Percentiles rank a stretch among this genome's conserved stretches.
phyloP scores from a whole-genome alignment of 1,139 yeast genomes.

The Tardiomyces blankii region DNA sequence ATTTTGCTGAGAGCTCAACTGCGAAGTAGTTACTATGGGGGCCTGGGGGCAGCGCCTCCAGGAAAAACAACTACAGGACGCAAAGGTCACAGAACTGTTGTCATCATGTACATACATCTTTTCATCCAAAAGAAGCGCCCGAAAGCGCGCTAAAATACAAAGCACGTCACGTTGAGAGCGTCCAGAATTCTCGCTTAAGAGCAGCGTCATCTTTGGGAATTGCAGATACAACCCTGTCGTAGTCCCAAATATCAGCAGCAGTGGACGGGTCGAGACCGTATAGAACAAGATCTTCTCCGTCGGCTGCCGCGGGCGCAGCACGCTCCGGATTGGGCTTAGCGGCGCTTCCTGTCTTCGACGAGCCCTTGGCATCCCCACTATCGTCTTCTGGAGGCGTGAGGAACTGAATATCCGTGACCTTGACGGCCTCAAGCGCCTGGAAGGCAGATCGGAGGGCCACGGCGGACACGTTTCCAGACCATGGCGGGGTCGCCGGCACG shows the following conservation, averaged over 20 bases:
- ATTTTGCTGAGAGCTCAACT: too few species aligned
- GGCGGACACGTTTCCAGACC: constrained; percentile 20
- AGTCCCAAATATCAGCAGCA: constrained; percentile 16
- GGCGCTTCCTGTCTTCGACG: background rate
- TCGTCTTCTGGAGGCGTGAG: constrained; percentile 17
- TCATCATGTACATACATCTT: too few species aligned
- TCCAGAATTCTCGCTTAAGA: constrained; percentile 17
- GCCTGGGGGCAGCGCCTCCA: too few species aligned
- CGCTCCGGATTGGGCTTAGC: background rate
- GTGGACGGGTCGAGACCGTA: constrained; percentile 11
- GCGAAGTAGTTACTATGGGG: too few species aligned
- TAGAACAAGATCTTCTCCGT: constrained; percentile 5
- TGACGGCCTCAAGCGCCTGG: constrained; percentile 17
- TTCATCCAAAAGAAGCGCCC: too few species aligned
- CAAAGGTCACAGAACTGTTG: too few species aligned
- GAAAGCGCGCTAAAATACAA: too few species aligned
- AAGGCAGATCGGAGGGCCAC: constrained; percentile 18
- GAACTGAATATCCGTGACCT: constrained; percentile 16
- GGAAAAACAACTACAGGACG: too few species aligned
- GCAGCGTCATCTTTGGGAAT: constrained; percentile 15
- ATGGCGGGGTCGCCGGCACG: constrained; percentile 12
- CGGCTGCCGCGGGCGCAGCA: background rate
- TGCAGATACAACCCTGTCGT: constrained; percentile 13
- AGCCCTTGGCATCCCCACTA: constrained; percentile 1
- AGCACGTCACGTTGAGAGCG: constrained; percentile 6